These are phyloP conservation scores for Liquidambar formosana DNA, from an alignment of 164 flowering plant species.

Conservation along the genomic window DNA sequence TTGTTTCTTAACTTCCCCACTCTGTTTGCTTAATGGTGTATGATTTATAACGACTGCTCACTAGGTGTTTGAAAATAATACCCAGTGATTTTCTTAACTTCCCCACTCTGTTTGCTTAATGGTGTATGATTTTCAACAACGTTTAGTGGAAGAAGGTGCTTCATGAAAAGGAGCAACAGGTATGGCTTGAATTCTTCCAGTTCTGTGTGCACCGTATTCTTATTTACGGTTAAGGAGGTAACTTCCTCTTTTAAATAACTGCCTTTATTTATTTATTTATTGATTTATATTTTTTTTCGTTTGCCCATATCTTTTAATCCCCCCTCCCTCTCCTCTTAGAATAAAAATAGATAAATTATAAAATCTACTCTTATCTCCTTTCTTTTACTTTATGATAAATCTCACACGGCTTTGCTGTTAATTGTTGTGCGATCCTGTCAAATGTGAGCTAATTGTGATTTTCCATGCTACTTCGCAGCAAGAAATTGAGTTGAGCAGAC, in stretches of 20 bases:
- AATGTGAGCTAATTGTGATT: background rate
- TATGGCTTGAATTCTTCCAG: no score
- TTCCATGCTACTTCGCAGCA: conserved; percentile 44
- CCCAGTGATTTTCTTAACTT: no score
- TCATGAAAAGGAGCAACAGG: conserved; percentile 88
- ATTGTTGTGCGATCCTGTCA: background rate
- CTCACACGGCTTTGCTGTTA: background rate
- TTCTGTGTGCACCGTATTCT: background rate
- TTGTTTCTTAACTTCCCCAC: no score
- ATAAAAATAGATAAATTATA: no score
- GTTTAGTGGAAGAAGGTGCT: conserved; percentile 65
- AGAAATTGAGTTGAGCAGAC: conserved; percentile 78
- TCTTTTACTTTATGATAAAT: background rate
- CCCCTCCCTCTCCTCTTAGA: no score
- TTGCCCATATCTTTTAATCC: no score
- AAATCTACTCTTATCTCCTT: background rate
- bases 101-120: no score
- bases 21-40: no score
- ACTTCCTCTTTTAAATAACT: background rate
- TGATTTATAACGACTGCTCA: no score
- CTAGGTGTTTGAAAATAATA: no score
- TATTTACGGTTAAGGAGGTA: background rate
- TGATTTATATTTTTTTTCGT: no score
- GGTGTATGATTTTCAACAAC: conserved; percentile 69
- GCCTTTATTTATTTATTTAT: no score